These are phyloP conservation scores for Candida taoyuanica DNA, from an alignment of 805 yeast genomes.

Conservation along the genomic window DNA sequence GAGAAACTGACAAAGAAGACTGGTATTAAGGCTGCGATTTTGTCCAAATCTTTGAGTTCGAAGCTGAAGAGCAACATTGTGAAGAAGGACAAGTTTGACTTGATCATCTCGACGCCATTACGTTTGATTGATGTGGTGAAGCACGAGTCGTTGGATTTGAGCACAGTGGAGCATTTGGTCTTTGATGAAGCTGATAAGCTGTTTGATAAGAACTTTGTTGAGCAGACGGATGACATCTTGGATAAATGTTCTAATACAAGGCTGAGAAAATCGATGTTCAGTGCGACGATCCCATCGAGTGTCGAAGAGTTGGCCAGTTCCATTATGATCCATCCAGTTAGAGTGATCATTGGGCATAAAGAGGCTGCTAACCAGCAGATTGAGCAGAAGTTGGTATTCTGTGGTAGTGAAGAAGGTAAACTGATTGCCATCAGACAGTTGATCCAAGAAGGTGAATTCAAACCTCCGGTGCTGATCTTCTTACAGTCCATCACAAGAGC, in stretches of 20 bases:
- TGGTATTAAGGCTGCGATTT: constrained; percentile 51
- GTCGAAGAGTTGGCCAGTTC: constrained; percentile 84
- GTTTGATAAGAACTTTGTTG: constrained; percentile 80
- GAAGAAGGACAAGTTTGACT: constrained; percentile 62
- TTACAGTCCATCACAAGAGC: constrained; percentile 91
- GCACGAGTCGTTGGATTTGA: constrained; percentile 53
- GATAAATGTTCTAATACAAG: constrained; percentile 39
- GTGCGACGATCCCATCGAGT: constrained; percentile 93
- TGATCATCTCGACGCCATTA: constrained; percentile 83
- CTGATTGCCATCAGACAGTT: constrained; percentile 85
- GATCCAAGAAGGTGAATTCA: constrained; percentile 77
- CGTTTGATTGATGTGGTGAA: constrained; percentile 77
- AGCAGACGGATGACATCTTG: constrained; percentile 85
- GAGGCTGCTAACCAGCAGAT: constrained; percentile 86
- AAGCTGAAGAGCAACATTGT: constrained; percentile 61
- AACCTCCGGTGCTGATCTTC: constrained; percentile 90
- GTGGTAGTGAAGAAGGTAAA: constrained; percentile 97
- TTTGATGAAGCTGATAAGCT: constrained; percentile 96
- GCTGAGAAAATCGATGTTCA: constrained; percentile 68
- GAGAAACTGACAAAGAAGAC: constrained; percentile 44
- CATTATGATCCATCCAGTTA: constrained; percentile 71
- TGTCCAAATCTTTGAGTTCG: constrained; percentile 67
- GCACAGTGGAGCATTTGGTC: constrained; percentile 66
- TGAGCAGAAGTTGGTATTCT: constrained; percentile 75
- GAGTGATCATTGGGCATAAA: constrained; percentile 87